Evolutionary conservation across 2,329 filamentous ascomycete genomes (phyloP).

Genomic region (Fusarium decemcellulare): DNA sequence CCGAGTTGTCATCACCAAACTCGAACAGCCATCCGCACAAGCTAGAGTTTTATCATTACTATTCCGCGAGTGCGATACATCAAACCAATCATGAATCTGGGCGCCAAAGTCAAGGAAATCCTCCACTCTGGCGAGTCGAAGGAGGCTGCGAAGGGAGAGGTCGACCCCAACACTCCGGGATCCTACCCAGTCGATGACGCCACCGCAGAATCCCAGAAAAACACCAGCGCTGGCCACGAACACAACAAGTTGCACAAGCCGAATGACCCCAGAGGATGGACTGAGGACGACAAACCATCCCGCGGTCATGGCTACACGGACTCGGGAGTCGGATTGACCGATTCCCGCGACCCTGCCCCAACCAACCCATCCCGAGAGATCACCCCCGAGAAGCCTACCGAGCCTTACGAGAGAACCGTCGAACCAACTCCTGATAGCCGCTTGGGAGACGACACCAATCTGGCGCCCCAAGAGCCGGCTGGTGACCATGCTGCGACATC

Average conservation of each 20-base stretch:
- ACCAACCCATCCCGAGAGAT: slow-evolving; percentile 2
- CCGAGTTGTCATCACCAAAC: not conserved
- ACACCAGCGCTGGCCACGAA: slow-evolving; percentile 21
- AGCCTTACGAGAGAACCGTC: slow-evolving; percentile 4
- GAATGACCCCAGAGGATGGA: slow-evolving; percentile 33
- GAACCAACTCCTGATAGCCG: not conserved
- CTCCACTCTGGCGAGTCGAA: slow-evolving; percentile 19
- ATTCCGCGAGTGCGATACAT: not conserved
- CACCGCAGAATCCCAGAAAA: slow-evolving; percentile 13
- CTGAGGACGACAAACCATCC: slow-evolving; percentile 10
- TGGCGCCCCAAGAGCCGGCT: not conserved
- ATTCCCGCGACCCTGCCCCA: slow-evolving; percentile 6
- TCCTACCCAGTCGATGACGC: slow-evolving; percentile 37
- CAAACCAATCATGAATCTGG: slow-evolving; percentile 18
- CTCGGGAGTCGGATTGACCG: slow-evolving; percentile 28
- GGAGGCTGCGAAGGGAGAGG: slow-evolving; percentile 10
- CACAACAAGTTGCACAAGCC: slow-evolving; percentile 42
- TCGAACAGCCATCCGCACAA: not conserved
- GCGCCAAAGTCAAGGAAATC: slow-evolving; percentile 34
- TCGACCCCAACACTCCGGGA: slow-evolving; percentile 33
- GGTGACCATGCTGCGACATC: slow-evolving; percentile 8
- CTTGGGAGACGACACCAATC: not conserved
- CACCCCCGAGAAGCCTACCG: slow-evolving; percentile 12
- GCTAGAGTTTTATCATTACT: slow-evolving; percentile 2
- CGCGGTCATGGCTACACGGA: slow-evolving; percentile 32